Evolutionary conservation across 495 filamentous ascomycete genomes (phyloP), one percentile per base, ranked within the genome.

Genomic region (Delitschia confertaspora): DNA sequence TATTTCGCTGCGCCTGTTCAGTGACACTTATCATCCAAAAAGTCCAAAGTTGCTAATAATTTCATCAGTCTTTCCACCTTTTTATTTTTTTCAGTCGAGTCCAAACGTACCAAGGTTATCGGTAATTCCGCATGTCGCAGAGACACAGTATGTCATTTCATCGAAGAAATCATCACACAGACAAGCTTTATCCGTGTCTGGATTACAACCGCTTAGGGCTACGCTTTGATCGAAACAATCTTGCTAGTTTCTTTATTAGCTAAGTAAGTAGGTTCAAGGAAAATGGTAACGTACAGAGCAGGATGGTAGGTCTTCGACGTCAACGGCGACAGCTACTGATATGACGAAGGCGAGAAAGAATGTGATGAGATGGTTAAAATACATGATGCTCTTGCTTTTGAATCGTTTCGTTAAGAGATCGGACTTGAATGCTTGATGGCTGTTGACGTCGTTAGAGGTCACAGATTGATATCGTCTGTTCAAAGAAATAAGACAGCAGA

Each of bases 31-130:
- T n/a, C n/a, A n/a, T n/a, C n/a, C n/a, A n/a, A n/a, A n/a, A n/a
- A n/a, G n/a, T n/a, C n/a, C n/a, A n/a, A n/a, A n/a, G n/a, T n/a
- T n/a, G n/a, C n/a, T n/a, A n/a, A n/a, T n/a, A n/a, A n/a, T n/a
- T n/a, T n/a, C n/a, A n/a, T n/a, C n/a, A n/a, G n/a, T n/a, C n/a
- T n/a, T n/a, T n/a, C n/a, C n/a, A n/a, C n/a, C n/a, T n/a, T n/a
- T n/a, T n/a, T n/a, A n/a, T n/a, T n/a, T n/a, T n/a, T n/a, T n/a
- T n/a, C n/a, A n/a, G n/a, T n/a, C n/a, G n/a, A n/a, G n/a, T n/a
- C n/a, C n/a, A n/a, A n/a, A 42, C 46, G 6, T 45, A 51, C 47
- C 40, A 19, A 51, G 47, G 35, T 38, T 39, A 4, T 51, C 47
- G 10, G 14, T 9, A 7, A 32, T 14, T 13, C 39, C 33, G 18